A percentile compares a stretch with the other conserved stretches of the same genome.
phyloP scores from a whole-genome alignment of 2,329 filamentous ascomycete genomes.

The Akanthomyces dipterigenus region DNA sequence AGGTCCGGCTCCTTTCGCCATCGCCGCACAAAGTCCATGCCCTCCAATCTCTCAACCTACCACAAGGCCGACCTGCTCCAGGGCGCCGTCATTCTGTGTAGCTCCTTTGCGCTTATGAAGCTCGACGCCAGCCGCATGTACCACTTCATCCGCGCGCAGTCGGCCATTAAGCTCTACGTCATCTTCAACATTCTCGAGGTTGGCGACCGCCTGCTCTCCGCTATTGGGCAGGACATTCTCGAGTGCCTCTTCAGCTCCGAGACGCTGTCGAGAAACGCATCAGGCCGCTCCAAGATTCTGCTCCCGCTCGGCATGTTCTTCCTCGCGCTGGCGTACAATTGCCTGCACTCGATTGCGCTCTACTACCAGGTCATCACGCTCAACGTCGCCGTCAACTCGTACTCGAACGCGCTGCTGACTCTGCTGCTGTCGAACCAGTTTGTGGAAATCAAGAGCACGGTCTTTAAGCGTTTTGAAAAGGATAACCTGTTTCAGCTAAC shows the following conservation, averaged over 20 bases:
- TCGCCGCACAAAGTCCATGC: conserved; percentile 72
- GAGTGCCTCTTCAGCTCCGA: conserved; percentile 94
- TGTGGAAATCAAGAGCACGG: conserved; percentile 95
- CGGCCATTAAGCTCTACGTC: conserved; percentile 95
- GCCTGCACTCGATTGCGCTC: conserved; percentile 76
- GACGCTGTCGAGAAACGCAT: conserved; percentile 77
- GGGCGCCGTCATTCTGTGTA: conserved; percentile 79
- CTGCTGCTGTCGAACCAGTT: conserved; percentile 95
- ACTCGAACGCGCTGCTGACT: conserved; percentile 90
- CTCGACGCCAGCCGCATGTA: conserved; percentile 98
- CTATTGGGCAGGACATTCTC: conserved; percentile 89
- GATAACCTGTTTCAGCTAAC: conserved; percentile 96
- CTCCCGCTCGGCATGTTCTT: conserved; percentile 88
- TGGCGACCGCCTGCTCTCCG: conserved; percentile 80
- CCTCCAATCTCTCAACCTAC: conserved; percentile 76
- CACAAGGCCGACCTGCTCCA: conserved; percentile 95
- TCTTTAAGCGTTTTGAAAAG: conserved; percentile 98
- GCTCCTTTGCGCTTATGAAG: conserved; percentile 76
- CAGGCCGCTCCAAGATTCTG: conserved; percentile 85
- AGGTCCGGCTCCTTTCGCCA: conserved; percentile 44
- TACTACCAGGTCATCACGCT: conserved; percentile 98
- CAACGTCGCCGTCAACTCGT: conserved; percentile 97
- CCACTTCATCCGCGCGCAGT: conserved; percentile 91
- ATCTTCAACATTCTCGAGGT: conserved; percentile 98
- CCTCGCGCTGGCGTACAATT: conserved; percentile 79